Base-by-base conservation (phyloP, 1,284 basidiomycete species). In the Pascua sp. region DNA sequence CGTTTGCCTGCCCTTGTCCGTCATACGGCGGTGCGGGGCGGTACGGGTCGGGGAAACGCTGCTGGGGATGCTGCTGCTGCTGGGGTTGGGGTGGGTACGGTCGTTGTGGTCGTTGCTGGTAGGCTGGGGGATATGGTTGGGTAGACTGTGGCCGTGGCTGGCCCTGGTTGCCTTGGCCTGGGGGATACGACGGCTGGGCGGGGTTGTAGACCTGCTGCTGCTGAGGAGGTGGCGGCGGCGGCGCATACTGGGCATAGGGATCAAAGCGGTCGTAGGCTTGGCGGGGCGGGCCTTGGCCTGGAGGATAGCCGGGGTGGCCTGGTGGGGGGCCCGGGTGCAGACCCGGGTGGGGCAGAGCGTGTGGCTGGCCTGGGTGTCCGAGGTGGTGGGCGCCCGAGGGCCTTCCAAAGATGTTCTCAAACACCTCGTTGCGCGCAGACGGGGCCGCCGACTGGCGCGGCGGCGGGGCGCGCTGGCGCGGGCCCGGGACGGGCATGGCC, bases 331-430 rank as follows among this genome's bases (percentile, higher is more conserved):
- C 41, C 9, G 41, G 40, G 40, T 41, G 45, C 42, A 42, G 48
- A 11, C 16, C 40, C 42, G 32, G 42, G 46, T 39, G 50, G 41
- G 41, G 45, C 43, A 13, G 47, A 2, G 16, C 38, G 24, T 39
- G 46, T 32, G 51, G 49, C 36, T 45, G 46, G 47, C 32, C 48
- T 2, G 51, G 51, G 10, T 39, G 57, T 36, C 66, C 66, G 40
- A 73, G 56, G 52, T 78, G 77, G 66, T 78, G 77, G 0, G 65
- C 71, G 8, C 67, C 73, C 7, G 75, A 69, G 18, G 75, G 72
- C 36, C 75, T 53, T 15, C 77, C 77, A 59, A 78, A 78, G 64
- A 78, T 78, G 61, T 71, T 76, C 51, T 77, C 75, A 57, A 78
- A 78, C 9, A 68, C 75, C 47, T 76, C 72, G 60, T 74, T 74